Base-by-base conservation (phyloP, 2,329 filamentous ascomycete species). In the Fusarium chlamydosporum region DNA sequence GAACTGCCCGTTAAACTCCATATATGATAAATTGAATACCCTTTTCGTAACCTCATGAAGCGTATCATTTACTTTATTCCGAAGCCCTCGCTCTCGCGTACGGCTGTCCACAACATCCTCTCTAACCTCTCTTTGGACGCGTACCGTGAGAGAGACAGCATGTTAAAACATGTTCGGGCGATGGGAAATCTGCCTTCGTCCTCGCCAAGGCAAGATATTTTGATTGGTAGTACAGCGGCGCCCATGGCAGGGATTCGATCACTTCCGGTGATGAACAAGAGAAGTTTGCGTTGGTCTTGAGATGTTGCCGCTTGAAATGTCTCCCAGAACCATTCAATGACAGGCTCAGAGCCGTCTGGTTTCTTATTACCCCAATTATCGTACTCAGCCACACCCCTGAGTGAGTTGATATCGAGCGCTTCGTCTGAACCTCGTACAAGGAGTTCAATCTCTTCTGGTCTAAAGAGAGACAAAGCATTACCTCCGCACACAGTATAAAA, bases 401-500 rank as follows among this genome's bases (percentile, higher is more conserved):
- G 81, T 6, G 92, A 90, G 5, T 84, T 82, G 51, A 97, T 91
- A 72, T 97, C 93, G 4, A 97, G 86, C 7, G 89, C 82, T 75
- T 96, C 94, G 68, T 96, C 93, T 9, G 92, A 96, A 12, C 94
- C 94, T 52, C 94, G 86, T 7, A 97, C 87, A 1, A 97, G 85
- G 5, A 97, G 86, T 77, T 97, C 94, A 65, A 97, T 96, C 77
- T 97, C 94, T 76, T 97, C 94, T 0, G 94, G 91, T 16, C 92
- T 88, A 78, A 97, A 97, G 3, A 97, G 85, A 1, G 91, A 93
- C 35, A 97, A 83, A 1, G 94, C 94, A 76, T 96, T 97, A 35
- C 94, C 93, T 35, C 91, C 92, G 76, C 93, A 97, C 29, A 97
- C 93, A 0, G 92, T 96, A 77, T 93, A 97, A 79, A 97, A 97